Percentiles rank a stretch among this genome's conserved stretches.
Evolutionary conservation across 2,329 filamentous ascomycete species (phyloP).

Genomic region (Zasmidium citrigriseum): DNA sequence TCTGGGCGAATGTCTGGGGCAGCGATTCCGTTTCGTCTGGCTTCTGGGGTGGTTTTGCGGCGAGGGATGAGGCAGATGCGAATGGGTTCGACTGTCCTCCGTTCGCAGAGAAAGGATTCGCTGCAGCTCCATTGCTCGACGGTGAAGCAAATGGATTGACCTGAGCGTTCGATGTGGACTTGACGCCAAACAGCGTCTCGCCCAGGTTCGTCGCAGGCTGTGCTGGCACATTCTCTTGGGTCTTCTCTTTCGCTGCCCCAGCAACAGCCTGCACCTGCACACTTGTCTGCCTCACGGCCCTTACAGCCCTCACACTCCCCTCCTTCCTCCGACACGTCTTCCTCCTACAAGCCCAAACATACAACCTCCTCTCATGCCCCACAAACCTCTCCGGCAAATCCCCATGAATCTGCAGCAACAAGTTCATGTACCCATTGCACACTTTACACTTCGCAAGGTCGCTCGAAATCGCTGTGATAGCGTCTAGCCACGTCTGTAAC

Average conservation of each 20-base stretch:
- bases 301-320: slow-evolving; percentile 75
- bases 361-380: slow-evolving; percentile 82
- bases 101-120: slow-evolving; percentile 58
- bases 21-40: slow-evolving; percentile 21
- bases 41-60: slow-evolving; percentile 47
- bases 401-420: slow-evolving; percentile 87
- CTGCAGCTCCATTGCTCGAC: slow-evolving; percentile 37
- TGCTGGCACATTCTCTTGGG: slow-evolving; percentile 7
- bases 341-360: slow-evolving; percentile 78
- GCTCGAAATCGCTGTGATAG: slow-evolving; percentile 69
- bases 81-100: slow-evolving; percentile 59
- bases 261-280: slow-evolving; percentile 4
- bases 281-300: slow-evolving; percentile 61
- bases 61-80: slow-evolving; percentile 43
- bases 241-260: slow-evolving; percentile 27
- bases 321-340: slow-evolving; percentile 79
- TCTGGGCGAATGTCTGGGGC: slow-evolving; percentile 34
- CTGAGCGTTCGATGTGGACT: slow-evolving; percentile 39
- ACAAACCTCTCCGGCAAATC: slow-evolving; percentile 86
- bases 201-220: slow-evolving; percentile 56
- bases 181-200: slow-evolving; percentile 69
- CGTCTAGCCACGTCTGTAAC: slow-evolving; percentile 79
- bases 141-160: slow-evolving; percentile 64
- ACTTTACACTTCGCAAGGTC: slow-evolving; percentile 80
- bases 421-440: slow-evolving; percentile 79